Conservation (phyloP, 495 filamentous ascomycete genomes). For the Aspergillus baeticus region DNA sequence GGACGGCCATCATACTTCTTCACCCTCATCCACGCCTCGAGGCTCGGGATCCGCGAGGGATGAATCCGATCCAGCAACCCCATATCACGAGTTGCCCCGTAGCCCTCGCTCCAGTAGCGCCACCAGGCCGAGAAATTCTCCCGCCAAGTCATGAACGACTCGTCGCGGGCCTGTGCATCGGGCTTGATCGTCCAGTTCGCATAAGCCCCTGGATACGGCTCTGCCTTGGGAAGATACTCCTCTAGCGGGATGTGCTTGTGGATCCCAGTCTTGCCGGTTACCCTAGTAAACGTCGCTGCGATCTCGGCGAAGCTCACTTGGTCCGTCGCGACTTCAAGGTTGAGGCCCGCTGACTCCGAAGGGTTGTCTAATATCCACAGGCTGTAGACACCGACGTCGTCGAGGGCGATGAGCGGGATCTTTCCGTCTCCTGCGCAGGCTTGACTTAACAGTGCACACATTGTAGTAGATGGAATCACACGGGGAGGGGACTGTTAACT, state of each 20-base stretch:
- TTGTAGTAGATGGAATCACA: no score
- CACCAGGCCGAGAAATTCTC: neutral
- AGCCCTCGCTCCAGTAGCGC: neutral
- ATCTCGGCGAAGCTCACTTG: neutral
- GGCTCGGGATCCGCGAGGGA: neutral
- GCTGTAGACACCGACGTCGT: neutral
- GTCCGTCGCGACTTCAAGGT: neutral
- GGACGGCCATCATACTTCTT: neutral
- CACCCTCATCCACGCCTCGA: neutral
- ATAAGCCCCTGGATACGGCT: neutral
- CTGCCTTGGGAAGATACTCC: neutral
- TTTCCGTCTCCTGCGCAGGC: neutral
- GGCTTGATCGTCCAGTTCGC: neutral
- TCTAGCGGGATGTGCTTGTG: neutral
- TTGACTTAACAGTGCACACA: no score
- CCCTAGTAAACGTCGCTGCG: neutral
- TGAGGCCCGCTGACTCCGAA: neutral
- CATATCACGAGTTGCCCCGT: neutral
- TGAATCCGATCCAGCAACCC: neutral
- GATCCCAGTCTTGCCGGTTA: neutral
- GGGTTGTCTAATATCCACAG: neutral
- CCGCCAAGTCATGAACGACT: neutral
- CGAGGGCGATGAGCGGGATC: neutral
- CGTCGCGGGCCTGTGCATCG: neutral
- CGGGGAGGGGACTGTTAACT: neutral